Base-by-base conservation (phyloP, 768 basidiomycete genomes). In the Podaxis rugospora region DNA sequence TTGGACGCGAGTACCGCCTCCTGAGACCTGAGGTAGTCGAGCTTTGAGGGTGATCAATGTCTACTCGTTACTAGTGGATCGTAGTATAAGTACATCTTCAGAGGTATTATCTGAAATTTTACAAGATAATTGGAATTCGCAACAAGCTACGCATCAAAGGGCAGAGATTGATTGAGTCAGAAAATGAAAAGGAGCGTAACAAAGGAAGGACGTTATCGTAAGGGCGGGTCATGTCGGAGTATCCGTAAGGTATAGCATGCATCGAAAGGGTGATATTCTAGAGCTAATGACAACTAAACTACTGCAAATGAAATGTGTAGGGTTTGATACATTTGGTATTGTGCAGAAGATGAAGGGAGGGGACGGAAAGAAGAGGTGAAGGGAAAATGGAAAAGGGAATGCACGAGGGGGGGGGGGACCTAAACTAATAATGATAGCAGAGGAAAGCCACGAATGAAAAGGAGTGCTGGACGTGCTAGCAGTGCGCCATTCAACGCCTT, bases 401-500 rank as follows among this genome's bases (percentile, higher is more conserved):
- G 42, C 21, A 32, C 32, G 9, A 51, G 23, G 32, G 37, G 23
- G 18, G 23, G 32, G 37, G 23, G 18, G n/a, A 40, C 25, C 42
- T 49, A 52, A 28, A 18, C 51, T 47, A 55, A 61, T 61, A 61
- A 61, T 61, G 52, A 61, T 61, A 61, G 52, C 42, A 39, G 52
- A 55, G 16, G 42, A 35, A 36, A 44, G 21, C 16, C 11, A 42
- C 46, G 46, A 57, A 49, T 57, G n/a, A 25, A 23, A 50, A 50
- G 44, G 21, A 42, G 40, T 42, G 53, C 5, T 13, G 9, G 14
- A 36, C 5, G 21, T 40, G 27, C 23, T 11, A 5, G 44, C 52
- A 32, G 16, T 6, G 5, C 32, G 42, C 40, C 47, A 55, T 54
- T 77, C 69, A 91, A 64, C 90, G 78, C 66, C 90, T 78, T 9